phyloP scores from a whole-genome alignment of 2,329 filamentous ascomycete species.

The Chrysoporthe austroafricana region DNA sequence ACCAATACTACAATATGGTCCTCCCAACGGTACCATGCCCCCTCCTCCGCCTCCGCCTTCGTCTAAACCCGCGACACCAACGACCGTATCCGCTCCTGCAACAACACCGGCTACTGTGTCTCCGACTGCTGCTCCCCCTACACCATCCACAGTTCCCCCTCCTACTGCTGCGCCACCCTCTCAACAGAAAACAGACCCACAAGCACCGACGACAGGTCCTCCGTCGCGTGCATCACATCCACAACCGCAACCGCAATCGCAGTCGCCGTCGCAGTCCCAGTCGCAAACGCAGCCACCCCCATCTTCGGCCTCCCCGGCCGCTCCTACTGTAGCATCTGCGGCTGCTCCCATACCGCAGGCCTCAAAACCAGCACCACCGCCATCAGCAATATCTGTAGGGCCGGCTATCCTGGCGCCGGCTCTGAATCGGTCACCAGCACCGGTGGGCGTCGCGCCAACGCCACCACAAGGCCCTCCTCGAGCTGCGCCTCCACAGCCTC shows the following conservation, averaged over 20 bases:
- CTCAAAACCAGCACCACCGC: conserved; percentile 37
- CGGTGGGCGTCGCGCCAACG: conserved; percentile 24
- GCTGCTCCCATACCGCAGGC: conserved; percentile 26
- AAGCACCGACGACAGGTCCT: conserved; percentile 28
- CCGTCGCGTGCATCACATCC: conserved; percentile 28
- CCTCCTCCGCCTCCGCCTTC: conserved; percentile 47
- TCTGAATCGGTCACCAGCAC: conserved; percentile 26
- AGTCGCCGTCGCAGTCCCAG: conserved; percentile 28
- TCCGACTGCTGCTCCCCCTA: conserved; percentile 30
- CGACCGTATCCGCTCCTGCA: conserved; percentile 33
- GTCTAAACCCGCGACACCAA: conserved; percentile 33
- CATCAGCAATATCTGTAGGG: conserved; percentile 34
- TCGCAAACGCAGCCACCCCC: conserved; percentile 22
- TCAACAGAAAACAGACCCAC: conserved; percentile 11
- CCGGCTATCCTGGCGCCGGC: conserved; percentile 33
- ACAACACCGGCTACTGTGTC: conserved; percentile 29
- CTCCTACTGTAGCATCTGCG: conserved; percentile 24
- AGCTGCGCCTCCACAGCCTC: conserved; percentile 10
- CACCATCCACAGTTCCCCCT: conserved; percentile 26
- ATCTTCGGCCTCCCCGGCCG: background rate
- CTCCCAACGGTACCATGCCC: conserved; percentile 65
- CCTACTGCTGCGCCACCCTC: background rate
- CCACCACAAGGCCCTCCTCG: conserved; percentile 18
- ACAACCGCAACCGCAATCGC: conserved; percentile 22
- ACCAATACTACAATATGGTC: conserved; percentile 68